Evolutionary conservation across 148 eudicot species (phyloP).

Genomic region (Vaccinium vitisidaea): DNA sequence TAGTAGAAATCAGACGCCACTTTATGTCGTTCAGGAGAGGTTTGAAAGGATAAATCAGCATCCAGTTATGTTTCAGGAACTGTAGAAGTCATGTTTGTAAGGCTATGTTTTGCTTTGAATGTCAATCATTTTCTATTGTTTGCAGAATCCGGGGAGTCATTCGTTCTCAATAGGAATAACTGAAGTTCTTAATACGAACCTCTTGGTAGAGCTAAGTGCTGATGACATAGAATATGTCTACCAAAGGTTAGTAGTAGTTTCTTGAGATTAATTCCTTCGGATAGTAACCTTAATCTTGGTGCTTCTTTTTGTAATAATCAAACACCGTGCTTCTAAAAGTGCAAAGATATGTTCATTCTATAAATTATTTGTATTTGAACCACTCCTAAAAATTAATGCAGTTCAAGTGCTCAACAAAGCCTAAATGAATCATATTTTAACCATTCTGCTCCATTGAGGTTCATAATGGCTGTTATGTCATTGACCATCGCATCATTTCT

Average conservation of each 20-base stretch:
- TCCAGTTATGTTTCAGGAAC: conserved; percentile 65
- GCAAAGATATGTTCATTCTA: neutral
- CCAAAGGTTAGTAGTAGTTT: conserved; percentile 49
- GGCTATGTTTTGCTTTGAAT: neutral
- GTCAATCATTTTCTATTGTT: conserved; percentile 17
- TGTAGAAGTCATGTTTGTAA: neutral
- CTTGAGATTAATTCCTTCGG: conserved; percentile 8
- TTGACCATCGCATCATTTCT: neutral
- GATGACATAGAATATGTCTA: conserved; percentile 92
- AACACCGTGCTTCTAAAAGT: no score
- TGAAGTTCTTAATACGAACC: conserved; percentile 79
- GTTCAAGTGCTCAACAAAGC: neutral
- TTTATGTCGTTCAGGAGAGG: conserved; percentile 72
- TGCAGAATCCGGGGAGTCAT: conserved; percentile 82
- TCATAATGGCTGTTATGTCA: neutral
- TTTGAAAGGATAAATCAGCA: conserved; percentile 91
- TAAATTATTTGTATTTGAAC: neutral
- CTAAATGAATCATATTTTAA: neutral
- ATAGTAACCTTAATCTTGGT: no score
- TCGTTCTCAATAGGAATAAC: conserved; percentile 89
- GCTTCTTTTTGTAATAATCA: no score
- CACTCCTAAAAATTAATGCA: neutral
- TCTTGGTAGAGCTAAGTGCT: conserved; percentile 78
- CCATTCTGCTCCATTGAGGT: neutral
- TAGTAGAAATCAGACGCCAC: conserved; percentile 71